These are phyloP conservation scores for Cyberlindnera galapagoensis DNA, from an alignment of 805 yeast species.

Conservation along the genomic window DNA sequence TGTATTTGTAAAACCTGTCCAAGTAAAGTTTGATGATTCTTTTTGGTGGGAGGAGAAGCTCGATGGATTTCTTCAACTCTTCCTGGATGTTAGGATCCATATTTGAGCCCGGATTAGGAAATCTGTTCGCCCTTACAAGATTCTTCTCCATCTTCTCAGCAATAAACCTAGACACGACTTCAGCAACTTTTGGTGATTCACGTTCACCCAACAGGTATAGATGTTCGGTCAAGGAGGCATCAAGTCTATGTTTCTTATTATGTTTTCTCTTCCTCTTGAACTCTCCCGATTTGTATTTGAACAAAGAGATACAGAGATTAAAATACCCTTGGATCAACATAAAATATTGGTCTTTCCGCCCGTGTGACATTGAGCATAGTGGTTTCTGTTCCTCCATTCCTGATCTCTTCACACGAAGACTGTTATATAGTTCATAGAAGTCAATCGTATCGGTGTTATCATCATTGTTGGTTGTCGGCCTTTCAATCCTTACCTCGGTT, in stretches of 20 bases:
- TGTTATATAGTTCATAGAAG: constrained; percentile 16
- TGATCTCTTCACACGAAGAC: constrained; percentile 20
- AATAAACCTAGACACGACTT: constrained; percentile 15
- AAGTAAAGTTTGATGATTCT: constrained; percentile 35
- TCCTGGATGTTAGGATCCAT: constrained; percentile 17
- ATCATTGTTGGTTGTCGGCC: constrained; percentile 6
- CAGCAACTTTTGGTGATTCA: constrained; percentile 16
- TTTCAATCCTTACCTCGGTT: not conserved
- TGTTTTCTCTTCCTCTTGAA: constrained; percentile 5
- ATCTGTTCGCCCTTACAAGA: constrained; percentile 4
- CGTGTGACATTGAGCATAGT: constrained; percentile 13
- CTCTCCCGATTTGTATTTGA: constrained; percentile 11
- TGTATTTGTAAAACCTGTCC: constrained; percentile 33
- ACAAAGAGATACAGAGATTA: constrained; percentile 15
- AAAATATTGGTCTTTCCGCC: constrained; percentile 18
- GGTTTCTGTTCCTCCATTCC: constrained; percentile 25
- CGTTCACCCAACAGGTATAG: constrained; percentile 19
- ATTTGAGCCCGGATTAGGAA: constrained; percentile 11
- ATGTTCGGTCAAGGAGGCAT: constrained; percentile 17
- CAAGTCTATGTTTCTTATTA: constrained; percentile 18
- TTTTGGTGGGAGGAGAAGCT: constrained; percentile 31
- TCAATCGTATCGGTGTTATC: constrained; percentile 13
- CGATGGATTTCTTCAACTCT: constrained; percentile 28
- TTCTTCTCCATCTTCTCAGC: constrained; percentile 15
- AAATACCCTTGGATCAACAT: constrained; percentile 19